A percentile compares a stretch with the other conserved stretches of the same genome.
phyloP scores from a whole-genome alignment of 179 eudicot genomes.

The Amaranthus tricolor region DNA sequence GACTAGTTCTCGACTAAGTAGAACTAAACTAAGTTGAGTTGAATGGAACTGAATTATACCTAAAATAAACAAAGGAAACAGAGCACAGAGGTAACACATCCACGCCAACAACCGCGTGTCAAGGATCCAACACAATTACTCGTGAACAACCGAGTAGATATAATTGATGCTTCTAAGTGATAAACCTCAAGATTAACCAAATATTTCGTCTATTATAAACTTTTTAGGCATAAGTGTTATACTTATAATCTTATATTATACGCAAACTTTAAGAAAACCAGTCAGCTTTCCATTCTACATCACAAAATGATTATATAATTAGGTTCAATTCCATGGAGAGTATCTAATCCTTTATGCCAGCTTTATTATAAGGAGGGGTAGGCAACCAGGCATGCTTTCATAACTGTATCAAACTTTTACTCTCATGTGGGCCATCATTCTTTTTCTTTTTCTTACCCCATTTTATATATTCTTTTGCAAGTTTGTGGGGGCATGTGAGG shows the following conservation, averaged over 20 bases:
- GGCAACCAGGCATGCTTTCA: slow-evolving; percentile 32
- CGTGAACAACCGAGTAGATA: no score
- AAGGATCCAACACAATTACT: no score
- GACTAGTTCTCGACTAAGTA: no score
- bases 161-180: no score
- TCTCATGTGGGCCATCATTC: slow-evolving; percentile 38
- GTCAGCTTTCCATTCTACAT: slow-evolving; percentile 19
- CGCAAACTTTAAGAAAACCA: slow-evolving; percentile 37
- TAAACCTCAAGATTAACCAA: background rate
- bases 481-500: slow-evolving; percentile 38
- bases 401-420: slow-evolving; percentile 28
- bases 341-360: slow-evolving; percentile 25
- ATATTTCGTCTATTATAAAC: background rate
- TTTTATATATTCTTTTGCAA: slow-evolving; percentile 15
- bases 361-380: slow-evolving; percentile 15
- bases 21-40: no score
- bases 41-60: no score
- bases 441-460: slow-evolving; percentile 7
- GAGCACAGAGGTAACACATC: no score
- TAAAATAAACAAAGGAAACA: no score
- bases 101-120: no score
- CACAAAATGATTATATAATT: slow-evolving; percentile 8
- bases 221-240: no score
- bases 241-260: background rate
- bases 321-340: slow-evolving; percentile 16